These are phyloP conservation scores for Paramecium sexaurelia DNA, from an alignment of 73 alveolate species.

Conservation along the genomic window DNA sequence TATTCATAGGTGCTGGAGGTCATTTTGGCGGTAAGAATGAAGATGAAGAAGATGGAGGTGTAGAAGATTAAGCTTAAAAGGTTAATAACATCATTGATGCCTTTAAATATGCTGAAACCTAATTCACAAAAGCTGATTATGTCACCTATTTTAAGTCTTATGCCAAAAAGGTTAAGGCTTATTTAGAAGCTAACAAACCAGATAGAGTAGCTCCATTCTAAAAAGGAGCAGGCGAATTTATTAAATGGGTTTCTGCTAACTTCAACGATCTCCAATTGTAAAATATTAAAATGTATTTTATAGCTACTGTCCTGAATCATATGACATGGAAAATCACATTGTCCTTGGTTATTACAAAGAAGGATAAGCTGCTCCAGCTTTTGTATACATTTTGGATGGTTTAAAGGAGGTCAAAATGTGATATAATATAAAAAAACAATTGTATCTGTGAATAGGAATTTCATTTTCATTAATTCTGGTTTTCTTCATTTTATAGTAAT, in stretches of 20 bases:
- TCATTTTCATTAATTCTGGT: not conserved
- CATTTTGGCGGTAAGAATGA: slow-evolving; percentile 68
- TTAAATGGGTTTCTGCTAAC: slow-evolving; percentile 83
- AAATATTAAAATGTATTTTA: not conserved
- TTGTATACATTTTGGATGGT: slow-evolving; percentile 89
- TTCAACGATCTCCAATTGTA: slow-evolving; percentile 88
- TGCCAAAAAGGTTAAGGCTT: slow-evolving; percentile 82
- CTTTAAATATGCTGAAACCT: slow-evolving; percentile 79
- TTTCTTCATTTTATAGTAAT: not conserved
- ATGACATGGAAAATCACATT: slow-evolving; percentile 85
- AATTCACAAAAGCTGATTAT: slow-evolving; percentile 83
- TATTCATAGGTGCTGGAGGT: slow-evolving; percentile 50
- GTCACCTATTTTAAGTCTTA: slow-evolving; percentile 83
- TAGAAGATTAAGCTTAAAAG: slow-evolving; percentile 70
- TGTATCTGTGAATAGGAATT: not conserved
- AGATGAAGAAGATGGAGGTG: slow-evolving; percentile 65
- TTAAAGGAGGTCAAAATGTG: slow-evolving; percentile 86
- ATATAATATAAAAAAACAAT: slow-evolving; percentile 12
- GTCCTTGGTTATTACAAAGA: slow-evolving; percentile 86
- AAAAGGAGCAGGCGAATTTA: slow-evolving; percentile 91
- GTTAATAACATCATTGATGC: slow-evolving; percentile 90
- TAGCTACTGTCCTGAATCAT: slow-evolving; percentile 84
- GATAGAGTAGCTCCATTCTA: slow-evolving; percentile 88
- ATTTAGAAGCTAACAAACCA: slow-evolving; percentile 80
- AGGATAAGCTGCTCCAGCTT: slow-evolving; percentile 86